These are phyloP conservation scores for Curvularia hawaiiensis DNA, from an alignment of 2,329 filamentous ascomycete genomes.

Conservation along the genomic window DNA sequence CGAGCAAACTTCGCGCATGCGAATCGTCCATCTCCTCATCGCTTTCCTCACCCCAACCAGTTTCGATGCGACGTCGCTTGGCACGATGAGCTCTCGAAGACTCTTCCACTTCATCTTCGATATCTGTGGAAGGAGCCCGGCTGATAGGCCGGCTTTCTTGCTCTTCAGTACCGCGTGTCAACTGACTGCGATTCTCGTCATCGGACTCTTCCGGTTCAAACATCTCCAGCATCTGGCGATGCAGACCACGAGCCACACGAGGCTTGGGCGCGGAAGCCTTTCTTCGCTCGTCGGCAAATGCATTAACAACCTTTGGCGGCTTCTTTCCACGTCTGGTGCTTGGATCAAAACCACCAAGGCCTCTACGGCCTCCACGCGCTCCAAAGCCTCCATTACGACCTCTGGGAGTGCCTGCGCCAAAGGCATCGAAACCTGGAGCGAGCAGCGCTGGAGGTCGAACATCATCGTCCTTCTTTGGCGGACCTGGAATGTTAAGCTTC, in stretches of 20 bases:
- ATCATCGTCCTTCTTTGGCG: slow-evolving; percentile 62
- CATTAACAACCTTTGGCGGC: slow-evolving; percentile 49
- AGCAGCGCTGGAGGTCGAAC: slow-evolving; percentile 62
- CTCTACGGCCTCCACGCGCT: slow-evolving; percentile 46
- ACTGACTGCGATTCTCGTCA: slow-evolving; percentile 71
- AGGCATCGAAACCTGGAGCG: slow-evolving; percentile 62
- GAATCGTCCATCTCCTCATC: slow-evolving; percentile 57
- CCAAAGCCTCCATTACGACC: slow-evolving; percentile 50
- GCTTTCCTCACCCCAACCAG: slow-evolving; percentile 54
- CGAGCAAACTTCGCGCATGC: slow-evolving; percentile 53
- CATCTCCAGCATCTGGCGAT: slow-evolving; percentile 76
- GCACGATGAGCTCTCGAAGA: slow-evolving; percentile 51
- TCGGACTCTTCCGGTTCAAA: slow-evolving; percentile 84
- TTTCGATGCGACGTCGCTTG: slow-evolving; percentile 53
- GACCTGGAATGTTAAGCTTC: slow-evolving; percentile 76
- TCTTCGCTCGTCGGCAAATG: slow-evolving; percentile 63
- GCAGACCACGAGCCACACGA: slow-evolving; percentile 73
- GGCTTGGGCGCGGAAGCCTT: slow-evolving; percentile 59
- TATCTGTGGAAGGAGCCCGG: slow-evolving; percentile 61
- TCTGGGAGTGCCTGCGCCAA: slow-evolving; percentile 67
- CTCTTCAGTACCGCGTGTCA: slow-evolving; percentile 80
- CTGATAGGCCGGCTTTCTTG: slow-evolving; percentile 81
- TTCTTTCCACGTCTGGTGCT: slow-evolving; percentile 50
- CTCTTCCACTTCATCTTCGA: slow-evolving; percentile 58
- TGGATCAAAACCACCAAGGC: slow-evolving; percentile 52